Conservation (phyloP, 2,329 filamentous ascomycete genomes). For the Laburnicola sp. region DNA sequence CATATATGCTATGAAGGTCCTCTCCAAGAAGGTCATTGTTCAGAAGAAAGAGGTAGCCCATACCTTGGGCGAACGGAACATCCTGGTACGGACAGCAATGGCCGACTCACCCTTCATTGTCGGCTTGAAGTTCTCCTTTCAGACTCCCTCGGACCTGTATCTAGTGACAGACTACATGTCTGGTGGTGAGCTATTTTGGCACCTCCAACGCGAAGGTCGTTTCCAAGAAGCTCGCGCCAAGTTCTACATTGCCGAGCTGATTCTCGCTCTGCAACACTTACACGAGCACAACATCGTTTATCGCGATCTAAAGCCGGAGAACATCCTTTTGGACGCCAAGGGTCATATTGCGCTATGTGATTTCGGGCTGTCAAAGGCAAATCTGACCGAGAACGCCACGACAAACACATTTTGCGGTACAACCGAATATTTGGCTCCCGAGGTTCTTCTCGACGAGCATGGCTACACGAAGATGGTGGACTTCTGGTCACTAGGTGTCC, state of each 20-base stretch:
- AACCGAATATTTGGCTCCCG: slow-evolving; percentile 94
- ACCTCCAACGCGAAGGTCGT: slow-evolving; percentile 93
- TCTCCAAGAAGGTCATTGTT: slow-evolving; percentile 99
- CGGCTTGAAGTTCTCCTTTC: slow-evolving; percentile 97
- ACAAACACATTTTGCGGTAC: slow-evolving; percentile 99
- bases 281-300: slow-evolving; percentile 98
- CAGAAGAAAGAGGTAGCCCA: slow-evolving; percentile 99
- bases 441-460: slow-evolving; percentile 92
- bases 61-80: slow-evolving; percentile 95
- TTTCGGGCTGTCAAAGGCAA: slow-evolving; percentile 96
- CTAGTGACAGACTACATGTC: slow-evolving; percentile 99
- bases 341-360: slow-evolving; percentile 97
- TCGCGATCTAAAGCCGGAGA: slow-evolving; percentile 95
- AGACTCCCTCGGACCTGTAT: slow-evolving; percentile 94
- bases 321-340: slow-evolving; percentile 94
- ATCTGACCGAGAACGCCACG: slow-evolving; percentile 93
- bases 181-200: slow-evolving; percentile 97
- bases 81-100: slow-evolving; percentile 92
- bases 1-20: slow-evolving; percentile 98
- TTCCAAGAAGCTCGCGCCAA: slow-evolving; percentile 95
- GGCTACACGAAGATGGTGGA: slow-evolving; percentile 99
- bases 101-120: slow-evolving; percentile 97
- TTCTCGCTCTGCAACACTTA: slow-evolving; percentile 89
- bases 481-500: slow-evolving; percentile 96
- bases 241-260: slow-evolving; percentile 98